phyloP scores from a whole-genome alignment of 192 early-diverging fungal genomes.

The Chytriomyces sp. region DNA sequence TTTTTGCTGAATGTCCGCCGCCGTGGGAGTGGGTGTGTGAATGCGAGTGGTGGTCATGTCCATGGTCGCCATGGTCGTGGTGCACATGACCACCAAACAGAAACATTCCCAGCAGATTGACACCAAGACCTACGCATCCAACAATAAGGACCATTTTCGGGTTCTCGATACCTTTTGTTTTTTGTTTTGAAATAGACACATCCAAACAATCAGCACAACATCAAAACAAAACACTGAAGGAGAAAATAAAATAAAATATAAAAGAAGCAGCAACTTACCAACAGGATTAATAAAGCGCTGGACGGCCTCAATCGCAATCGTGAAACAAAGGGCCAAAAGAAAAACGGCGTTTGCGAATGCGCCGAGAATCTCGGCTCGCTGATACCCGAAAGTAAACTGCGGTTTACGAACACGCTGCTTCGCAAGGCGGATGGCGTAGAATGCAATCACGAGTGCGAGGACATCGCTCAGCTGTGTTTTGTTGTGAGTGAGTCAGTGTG shows the following conservation, averaged over 20 bases:
- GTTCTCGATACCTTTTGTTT: conserved; percentile 59
- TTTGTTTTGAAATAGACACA: too few relatives aligned
- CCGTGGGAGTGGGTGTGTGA: conserved; percentile 16
- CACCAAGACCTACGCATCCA: conserved; percentile 74
- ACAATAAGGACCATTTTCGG: conserved; percentile 79
- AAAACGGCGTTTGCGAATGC: conserved; percentile 93
- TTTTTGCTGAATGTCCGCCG: neutral
- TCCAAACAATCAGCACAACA: neutral
- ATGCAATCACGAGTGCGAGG: conserved; percentile 68
- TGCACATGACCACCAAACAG: conserved; percentile 72
- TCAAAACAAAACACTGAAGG: neutral
- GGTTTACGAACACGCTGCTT: conserved; percentile 61
- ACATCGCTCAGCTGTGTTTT: conserved; percentile 42
- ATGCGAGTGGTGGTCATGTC: conserved; percentile 28
- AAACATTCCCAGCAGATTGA: conserved; percentile 81
- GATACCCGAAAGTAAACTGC: conserved; percentile 85
- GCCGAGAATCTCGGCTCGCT: conserved; percentile 89
- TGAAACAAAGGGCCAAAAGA: conserved; percentile 88
- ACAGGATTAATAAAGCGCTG: conserved; percentile 77
- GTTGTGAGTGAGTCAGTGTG: neutral
- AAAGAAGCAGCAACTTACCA: too few relatives aligned
- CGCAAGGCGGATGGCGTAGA: conserved; percentile 80
- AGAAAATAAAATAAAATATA: too few relatives aligned
- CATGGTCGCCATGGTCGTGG: conserved; percentile 31
- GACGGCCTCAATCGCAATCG: conserved; percentile 84